Base-by-base conservation (phyloP, 73 alveolate genomes). In the Paramecium sexaurelia region DNA sequence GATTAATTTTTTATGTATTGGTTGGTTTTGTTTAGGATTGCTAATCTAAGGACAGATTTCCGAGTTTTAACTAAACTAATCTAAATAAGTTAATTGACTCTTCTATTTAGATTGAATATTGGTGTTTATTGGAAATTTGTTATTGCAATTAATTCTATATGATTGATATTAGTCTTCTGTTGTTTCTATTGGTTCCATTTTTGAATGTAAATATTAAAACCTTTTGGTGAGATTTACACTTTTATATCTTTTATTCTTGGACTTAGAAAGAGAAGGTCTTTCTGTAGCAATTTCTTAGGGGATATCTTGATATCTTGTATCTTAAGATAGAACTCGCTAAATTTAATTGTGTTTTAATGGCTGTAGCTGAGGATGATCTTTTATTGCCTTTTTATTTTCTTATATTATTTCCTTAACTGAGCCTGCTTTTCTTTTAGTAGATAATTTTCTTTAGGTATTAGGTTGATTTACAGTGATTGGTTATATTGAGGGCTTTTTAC, bases 161-260 rank as follows among this genome's bases (percentile, higher is more conserved):
- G 67, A 51, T 51, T 51, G 67, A 51, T 51, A 51, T 22, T 51
- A 51, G 67, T 51, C 17, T 51, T n/a, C 5, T 0, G 41, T 66
- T 11, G 20, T 29, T 29, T 66, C 83, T 29, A 32, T 15, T 71
- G 32, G 32, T 36, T 71, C 86, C 9, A 71, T 32, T 71, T 37
- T 71, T 33, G 32, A 0, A 20, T 71, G 55, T 71, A 71, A 35
- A 71, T 71, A 71, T 32, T 37, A 35, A 71, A 37, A 32, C 43
- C 35, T 71, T 37, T 71, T 71, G 37, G 86, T 33, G 11, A 71
- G 56, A 71, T 71, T 71, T 10, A 71, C 56, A 5, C 86, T 71
- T 37, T 71, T 71, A 24, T 35, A 71, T 35, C 86, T 32, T 37
- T 71, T 71, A 32, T 71, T 71, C 20, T 66, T 51, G 5, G 67